Base-by-base conservation (phyloP, 352 stramenopile genomes). In the Phytophthora capsici region DNA sequence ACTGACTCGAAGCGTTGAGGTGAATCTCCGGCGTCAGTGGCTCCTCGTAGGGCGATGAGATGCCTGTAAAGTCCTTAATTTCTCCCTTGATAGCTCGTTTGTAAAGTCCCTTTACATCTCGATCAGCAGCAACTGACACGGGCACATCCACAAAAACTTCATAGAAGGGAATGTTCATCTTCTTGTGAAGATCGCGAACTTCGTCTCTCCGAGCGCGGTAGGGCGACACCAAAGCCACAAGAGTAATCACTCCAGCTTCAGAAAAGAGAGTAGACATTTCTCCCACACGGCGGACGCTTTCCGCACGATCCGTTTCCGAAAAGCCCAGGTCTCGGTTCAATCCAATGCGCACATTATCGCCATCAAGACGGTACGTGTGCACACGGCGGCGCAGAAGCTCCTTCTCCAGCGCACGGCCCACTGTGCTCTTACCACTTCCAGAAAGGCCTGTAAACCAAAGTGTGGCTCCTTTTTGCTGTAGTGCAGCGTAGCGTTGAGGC, bases 61-160 rank as follows among this genome's bases (percentile, higher is more conserved):
- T 98, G 63, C 97, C 98, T 4, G 97, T 99, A 65, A 99, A 99
- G 71, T 98, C 92, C 82, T 99, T 98, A 61, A 99, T 91, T 76
- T 99, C 96, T 41, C 97, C 97, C 36, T 92, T 93, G 30, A 91
- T 91, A 10, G 89, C 90, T 57, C 96, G 94, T 66, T 97, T 96
- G 82, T 98, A 98, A 19, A 98, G 59, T 52, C 95, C 95, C 79
- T 99, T 99, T 22, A 98, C 95, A 76, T 99, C 97, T 17, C 97
- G 86, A n/a, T 97, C 93, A 41, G 97, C 96, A 32, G 98, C 91
- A 14, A 99, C 96, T 4, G 98, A 90, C 12, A 99, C 82, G 0
- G 97, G 94, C 16, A 99, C 97, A 73, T 99, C 97, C 41, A 99
- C 93, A 77, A 99, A 99, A 6, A 99, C 96, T 80, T 99, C 97